Percentiles rank a stretch among this genome's conserved stretches.
These are phyloP conservation scores for Hippophae rhamnoides DNA, from an alignment of 306 rosid species.

Conservation along the genomic window DNA sequence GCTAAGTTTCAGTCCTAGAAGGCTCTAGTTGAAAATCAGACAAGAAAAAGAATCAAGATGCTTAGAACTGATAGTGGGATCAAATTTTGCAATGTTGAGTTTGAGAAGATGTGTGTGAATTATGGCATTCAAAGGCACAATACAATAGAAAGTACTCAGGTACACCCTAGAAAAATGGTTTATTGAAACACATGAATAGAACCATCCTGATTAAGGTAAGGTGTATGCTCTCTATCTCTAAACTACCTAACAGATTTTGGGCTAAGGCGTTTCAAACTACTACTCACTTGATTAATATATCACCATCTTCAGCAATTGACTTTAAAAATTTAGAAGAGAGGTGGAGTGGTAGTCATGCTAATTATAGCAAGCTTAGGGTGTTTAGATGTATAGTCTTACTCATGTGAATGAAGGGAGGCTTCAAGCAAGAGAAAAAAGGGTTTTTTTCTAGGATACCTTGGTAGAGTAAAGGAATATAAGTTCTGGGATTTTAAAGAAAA, in stretches of 20 bases:
- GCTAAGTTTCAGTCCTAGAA: too few relatives aligned
- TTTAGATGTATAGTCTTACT: too few relatives aligned
- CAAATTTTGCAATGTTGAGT: not conserved
- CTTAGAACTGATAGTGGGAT: not conserved
- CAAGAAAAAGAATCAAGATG: not conserved
- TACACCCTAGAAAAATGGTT: not conserved
- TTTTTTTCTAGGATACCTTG: too few relatives aligned
- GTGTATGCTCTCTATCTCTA: not conserved
- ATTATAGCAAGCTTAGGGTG: too few relatives aligned
- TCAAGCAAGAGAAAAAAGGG: not conserved
- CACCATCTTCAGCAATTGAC: not conserved
- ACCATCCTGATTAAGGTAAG: not conserved
- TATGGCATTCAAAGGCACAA: not conserved
- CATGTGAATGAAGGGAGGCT: too few relatives aligned
- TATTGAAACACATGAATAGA: not conserved
- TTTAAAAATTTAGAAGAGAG: too few relatives aligned
- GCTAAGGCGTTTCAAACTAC: not conserved
- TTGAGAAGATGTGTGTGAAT: not conserved
- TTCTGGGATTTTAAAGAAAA: too few relatives aligned
- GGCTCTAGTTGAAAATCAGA: not conserved
- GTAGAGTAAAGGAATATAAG: too few relatives aligned
- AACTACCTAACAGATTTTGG: not conserved
- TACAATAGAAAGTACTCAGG: too few relatives aligned
- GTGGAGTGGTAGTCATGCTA: not conserved
- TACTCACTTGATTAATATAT: not conserved